A percentile compares a stretch with the other conserved stretches of the same genome.
Conservation (phyloP, 306 rosid species). For the Dryas octopetala region DNA sequence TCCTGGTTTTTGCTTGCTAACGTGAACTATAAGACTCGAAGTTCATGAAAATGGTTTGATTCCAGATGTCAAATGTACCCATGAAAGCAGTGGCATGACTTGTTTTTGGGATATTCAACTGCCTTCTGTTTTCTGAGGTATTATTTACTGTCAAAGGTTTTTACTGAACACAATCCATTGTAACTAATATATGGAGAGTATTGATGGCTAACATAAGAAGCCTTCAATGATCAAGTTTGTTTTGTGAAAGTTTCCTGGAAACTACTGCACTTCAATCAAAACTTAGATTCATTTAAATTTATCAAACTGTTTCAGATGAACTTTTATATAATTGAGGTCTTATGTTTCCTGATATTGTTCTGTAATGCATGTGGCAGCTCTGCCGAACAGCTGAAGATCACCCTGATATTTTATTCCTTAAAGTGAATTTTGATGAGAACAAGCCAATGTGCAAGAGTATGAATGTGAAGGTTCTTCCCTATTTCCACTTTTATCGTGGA, state of each 20-base stretch:
- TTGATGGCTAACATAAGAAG: neutral
- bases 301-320: constrained; percentile 10
- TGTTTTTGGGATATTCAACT: neutral
- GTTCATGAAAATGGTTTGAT: constrained; percentile 1
- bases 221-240: neutral
- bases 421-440: constrained; percentile 96
- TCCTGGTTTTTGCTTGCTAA: neutral
- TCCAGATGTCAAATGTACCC: constrained; percentile 1
- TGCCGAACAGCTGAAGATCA: constrained; percentile 94
- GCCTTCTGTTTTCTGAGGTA: neutral
- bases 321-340: constrained; percentile 3
- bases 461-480: constrained; percentile 96
- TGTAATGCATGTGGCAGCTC: constrained; percentile 61
- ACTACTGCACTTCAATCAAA: neutral
- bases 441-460: constrained; percentile 96
- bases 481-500: constrained; percentile 94
- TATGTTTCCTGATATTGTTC: constrained; percentile 11
- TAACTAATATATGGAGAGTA: neutral
- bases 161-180: neutral
- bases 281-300: constrained; percentile 2
- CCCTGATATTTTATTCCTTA: constrained; percentile 81
- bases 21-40: neutral
- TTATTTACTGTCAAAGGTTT: neutral
- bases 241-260: neutral
- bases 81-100: constrained; percentile 10